These are phyloP conservation scores for Trichoderma lentiforme DNA, from an alignment of 2,329 filamentous ascomycete genomes.

Conservation along the genomic window DNA sequence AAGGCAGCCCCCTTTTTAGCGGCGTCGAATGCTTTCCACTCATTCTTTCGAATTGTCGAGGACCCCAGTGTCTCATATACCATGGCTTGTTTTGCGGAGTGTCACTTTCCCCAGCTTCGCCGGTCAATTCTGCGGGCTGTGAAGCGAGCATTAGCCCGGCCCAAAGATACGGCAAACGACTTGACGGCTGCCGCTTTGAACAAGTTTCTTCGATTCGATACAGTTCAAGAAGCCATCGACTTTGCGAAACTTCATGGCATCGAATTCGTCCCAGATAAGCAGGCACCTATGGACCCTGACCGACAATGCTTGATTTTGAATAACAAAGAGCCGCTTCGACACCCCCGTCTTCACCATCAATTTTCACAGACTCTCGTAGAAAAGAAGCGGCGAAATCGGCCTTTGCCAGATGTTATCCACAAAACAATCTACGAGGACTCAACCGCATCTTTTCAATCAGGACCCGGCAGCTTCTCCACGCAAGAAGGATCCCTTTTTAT, in stretches of 20 bases:
- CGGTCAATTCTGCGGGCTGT: conserved; percentile 56
- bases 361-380: conserved; percentile 58
- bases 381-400: conserved; percentile 51
- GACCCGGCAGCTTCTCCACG: conserved; percentile 17
- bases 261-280: conserved; percentile 42
- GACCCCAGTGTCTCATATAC: conserved; percentile 59
- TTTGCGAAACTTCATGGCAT: conserved; percentile 61
- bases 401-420: conserved; percentile 55
- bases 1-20: conserved; percentile 47
- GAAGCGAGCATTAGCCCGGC: conserved; percentile 53
- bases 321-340: conserved; percentile 42
- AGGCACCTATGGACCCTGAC: conserved; percentile 35
- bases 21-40: conserved; percentile 48
- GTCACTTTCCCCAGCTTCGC: conserved; percentile 61
- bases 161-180: conserved; percentile 56
- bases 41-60: conserved; percentile 60
- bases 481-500: conserved; percentile 32
- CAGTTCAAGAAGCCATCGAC: conserved; percentile 60
- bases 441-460: conserved; percentile 11
- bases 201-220: conserved; percentile 62
- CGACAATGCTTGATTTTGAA: conserved; percentile 44
- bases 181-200: conserved; percentile 57
- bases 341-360: conserved; percentile 51
- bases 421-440: conserved; percentile 48
- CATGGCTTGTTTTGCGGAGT: conserved; percentile 67